Conservation (phyloP, 768 basidiomycete genomes). For the Lactarius indigo region DNA sequence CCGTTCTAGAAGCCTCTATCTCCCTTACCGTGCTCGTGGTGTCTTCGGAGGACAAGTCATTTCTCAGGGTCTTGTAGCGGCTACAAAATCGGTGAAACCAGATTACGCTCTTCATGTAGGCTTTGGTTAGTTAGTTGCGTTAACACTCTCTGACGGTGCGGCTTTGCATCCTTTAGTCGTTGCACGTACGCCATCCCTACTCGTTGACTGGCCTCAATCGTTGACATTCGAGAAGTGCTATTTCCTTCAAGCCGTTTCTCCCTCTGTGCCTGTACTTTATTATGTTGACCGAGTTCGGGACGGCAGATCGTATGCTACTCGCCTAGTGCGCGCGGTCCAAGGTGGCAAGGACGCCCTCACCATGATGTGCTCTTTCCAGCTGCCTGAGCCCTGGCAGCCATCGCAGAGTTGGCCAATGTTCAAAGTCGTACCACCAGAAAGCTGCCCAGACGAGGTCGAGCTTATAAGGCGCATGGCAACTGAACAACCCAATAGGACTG, state of each 20-base stretch:
- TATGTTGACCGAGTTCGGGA: constrained; percentile 71
- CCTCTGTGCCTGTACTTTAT: constrained; percentile 71
- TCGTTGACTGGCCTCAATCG: background rate
- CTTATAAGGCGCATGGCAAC: constrained; percentile 33
- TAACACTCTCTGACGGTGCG: background rate
- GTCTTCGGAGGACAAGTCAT: constrained; percentile 90
- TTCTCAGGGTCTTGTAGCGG: constrained; percentile 77
- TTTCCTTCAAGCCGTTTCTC: constrained; percentile 73
- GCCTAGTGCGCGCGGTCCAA: constrained; percentile 44
- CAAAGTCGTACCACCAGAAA: constrained; percentile 49
- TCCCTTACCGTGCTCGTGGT: constrained; percentile 59
- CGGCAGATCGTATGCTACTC: constrained; percentile 69
- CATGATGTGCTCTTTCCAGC: constrained; percentile 77
- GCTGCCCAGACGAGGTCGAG: constrained; percentile 33
- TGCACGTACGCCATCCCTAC: constrained; percentile 52
- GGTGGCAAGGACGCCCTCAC: constrained; percentile 49
- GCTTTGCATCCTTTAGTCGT: constrained; percentile 41
- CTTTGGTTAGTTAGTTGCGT: background rate
- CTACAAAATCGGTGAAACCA: constrained; percentile 69
- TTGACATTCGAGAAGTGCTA: constrained; percentile 53
- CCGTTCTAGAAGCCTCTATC: constrained; percentile 68
- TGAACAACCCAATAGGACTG: constrained; percentile 35
- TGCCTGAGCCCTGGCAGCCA: constrained; percentile 72
- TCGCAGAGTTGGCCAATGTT: constrained; percentile 66
- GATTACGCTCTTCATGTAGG: constrained; percentile 69